These are phyloP conservation scores for Laetiporus sulphureus DNA, from an alignment of 1,284 basidiomycete genomes.

Conservation along the genomic window DNA sequence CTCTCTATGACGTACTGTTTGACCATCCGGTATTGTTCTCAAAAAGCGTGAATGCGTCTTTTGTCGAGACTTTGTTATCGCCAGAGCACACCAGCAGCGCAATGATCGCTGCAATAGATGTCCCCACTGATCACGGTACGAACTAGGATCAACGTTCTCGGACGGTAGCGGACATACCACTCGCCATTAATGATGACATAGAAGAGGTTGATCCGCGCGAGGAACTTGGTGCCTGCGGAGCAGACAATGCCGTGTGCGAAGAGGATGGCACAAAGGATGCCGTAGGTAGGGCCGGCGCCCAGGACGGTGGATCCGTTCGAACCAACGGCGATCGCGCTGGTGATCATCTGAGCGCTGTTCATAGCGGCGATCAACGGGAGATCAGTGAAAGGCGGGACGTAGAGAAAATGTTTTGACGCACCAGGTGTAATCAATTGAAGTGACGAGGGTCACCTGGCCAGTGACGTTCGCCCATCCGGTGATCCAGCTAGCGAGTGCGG, in stretches of 20 bases:
- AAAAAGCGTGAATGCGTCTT: slow-evolving; percentile 61
- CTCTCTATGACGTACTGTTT: slow-evolving; percentile 33
- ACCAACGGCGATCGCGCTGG: slow-evolving; percentile 58
- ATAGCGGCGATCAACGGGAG: too few relatives aligned
- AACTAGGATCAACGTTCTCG: neutral
- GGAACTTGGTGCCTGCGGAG: slow-evolving; percentile 57
- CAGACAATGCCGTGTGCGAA: slow-evolving; percentile 62
- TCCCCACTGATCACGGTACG: slow-evolving; percentile 16
- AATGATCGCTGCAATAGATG: slow-evolving; percentile 52
- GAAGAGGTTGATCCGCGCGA: slow-evolving; percentile 63
- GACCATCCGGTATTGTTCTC: slow-evolving; percentile 72
- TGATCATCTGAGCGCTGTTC: slow-evolving; percentile 68
- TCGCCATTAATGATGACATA: slow-evolving; percentile 59
- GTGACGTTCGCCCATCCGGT: slow-evolving; percentile 66
- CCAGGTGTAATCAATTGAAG: slow-evolving; percentile 72
- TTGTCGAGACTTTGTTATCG: slow-evolving; percentile 53
- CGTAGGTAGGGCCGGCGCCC: slow-evolving; percentile 58
- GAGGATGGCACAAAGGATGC: slow-evolving; percentile 56
- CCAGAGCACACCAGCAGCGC: slow-evolving; percentile 51
- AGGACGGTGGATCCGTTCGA: slow-evolving; percentile 46
- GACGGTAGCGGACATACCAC: slow-evolving; percentile 10
- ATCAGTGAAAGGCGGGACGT: too few relatives aligned
- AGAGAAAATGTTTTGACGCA: too few relatives aligned
- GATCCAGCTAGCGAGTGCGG: slow-evolving; percentile 67
- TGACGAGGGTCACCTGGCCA: slow-evolving; percentile 58